Evolutionary conservation across 768 basidiomycete species (phyloP), one percentile per base, ranked within the genome.

Genomic region (Boletus vermiculosoides): DNA sequence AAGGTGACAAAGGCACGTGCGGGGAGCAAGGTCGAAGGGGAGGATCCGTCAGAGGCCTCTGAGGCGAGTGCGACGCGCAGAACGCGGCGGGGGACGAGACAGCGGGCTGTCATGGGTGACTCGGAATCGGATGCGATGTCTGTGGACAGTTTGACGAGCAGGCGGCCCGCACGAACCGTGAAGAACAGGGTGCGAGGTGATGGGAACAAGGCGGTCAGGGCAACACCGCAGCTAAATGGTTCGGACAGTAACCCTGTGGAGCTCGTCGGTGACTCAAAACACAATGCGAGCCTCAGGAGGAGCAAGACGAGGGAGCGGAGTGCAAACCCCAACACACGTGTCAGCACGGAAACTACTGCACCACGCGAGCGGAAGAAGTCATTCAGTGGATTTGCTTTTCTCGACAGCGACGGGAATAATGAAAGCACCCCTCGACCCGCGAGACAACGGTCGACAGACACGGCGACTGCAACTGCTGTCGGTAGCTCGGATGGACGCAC

Each of bases 101-200:
- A 56, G 37, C 54, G 42, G 31, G 15, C n/a, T 45, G 33, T 34
- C 18, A n/a, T 30, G 28, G 30, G 9, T 22, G 58, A 68, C 20
- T 46, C 59, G 4, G 72, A 65, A 28, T 66, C 70, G 33, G 66
- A 73, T 23, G 61, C 57, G 18, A 73, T 72, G 68, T 63, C 70
- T 25, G 64, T 73, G 59, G 70, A 68, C 45, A 58, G 63, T 39
- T 47, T 33, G 28, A 31, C 60, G 12, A 62, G 55, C 40, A 59
- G 23, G 23, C 59, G 58, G 22, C 46, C 63, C 6, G 25, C 50
- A 12, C 57, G 62, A 10, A 16, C n/a, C 12, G 15, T 44, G 4
- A 62, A 56, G 50, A 60, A 47, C 23, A 31, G 16, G 31, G 9
- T 2, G 33, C 56, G 28, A 3, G 25, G 3, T 10, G 28, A 22